phyloP scores from a whole-genome alignment of 306 rosid species.

The Prunus dulcis region DNA sequence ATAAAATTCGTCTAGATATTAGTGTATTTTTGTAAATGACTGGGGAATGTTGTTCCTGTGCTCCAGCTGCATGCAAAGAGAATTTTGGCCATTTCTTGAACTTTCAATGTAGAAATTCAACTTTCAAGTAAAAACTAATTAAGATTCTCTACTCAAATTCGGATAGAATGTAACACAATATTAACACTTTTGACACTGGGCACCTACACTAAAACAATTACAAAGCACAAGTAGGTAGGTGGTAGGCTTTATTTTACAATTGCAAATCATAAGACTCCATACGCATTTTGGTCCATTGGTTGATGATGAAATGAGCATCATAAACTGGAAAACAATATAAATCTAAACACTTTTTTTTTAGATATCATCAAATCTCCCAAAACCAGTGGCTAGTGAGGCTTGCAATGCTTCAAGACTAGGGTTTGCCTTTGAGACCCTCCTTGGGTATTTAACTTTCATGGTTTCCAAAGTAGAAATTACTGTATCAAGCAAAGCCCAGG shows the following conservation, averaged over 20 bases:
- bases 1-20: not conserved
- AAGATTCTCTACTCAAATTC: not conserved
- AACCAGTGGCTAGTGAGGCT: too few species aligned
- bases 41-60: too few species aligned
- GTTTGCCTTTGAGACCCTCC: too few species aligned
- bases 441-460: not conserved
- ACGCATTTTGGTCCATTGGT: not conserved
- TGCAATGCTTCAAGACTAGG: too few species aligned
- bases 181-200: not conserved
- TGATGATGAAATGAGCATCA: not conserved
- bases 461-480: not conserved
- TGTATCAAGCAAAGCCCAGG: slow-evolving; percentile 33
- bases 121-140: too few species aligned
- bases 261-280: not conserved
- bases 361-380: too few species aligned
- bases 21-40: not conserved
- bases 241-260: not conserved
- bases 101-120: too few species aligned
- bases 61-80: too few species aligned
- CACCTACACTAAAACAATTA: not conserved
- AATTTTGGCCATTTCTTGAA: too few species aligned
- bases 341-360: too few species aligned
- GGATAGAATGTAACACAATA: not conserved
- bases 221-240: not conserved
- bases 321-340: not conserved